Percentiles rank a stretch among this genome's conserved stretches.
phyloP scores from a whole-genome alignment of 805 yeast species.

The Saccharomycopsis babjevae region DNA sequence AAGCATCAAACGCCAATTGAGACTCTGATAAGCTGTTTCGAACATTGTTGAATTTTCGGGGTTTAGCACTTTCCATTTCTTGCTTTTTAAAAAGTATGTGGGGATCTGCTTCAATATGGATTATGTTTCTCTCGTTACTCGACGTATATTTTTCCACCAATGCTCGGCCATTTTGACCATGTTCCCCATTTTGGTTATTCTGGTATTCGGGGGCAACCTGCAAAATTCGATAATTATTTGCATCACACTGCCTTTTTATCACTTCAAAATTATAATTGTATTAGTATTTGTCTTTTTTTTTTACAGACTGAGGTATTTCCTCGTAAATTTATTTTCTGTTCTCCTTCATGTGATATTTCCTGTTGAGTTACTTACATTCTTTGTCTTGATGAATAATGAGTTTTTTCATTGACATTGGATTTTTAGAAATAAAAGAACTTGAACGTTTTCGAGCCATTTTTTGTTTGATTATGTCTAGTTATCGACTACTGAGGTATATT shows the following conservation, averaged over 20 bases:
- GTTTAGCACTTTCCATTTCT: not conserved
- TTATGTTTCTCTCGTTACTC: not conserved
- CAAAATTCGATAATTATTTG: not conserved
- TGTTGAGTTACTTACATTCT: not conserved
- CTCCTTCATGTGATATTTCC: too few species aligned
- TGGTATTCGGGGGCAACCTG: not conserved
- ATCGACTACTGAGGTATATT: not conserved
- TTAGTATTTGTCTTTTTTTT: not conserved
- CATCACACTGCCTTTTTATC: not conserved
- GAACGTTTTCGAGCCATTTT: conserved; percentile 1
- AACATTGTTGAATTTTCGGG: not conserved
- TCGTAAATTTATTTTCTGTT: too few species aligned
- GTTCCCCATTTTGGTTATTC: too few species aligned
- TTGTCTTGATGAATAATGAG: not conserved
- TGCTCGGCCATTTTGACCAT: not conserved
- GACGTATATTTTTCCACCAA: not conserved
- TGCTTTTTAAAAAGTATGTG: not conserved
- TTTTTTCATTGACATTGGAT: not conserved
- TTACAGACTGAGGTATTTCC: not conserved
- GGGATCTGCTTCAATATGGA: not conserved
- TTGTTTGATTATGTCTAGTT: not conserved
- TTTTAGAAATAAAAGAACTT: not conserved
- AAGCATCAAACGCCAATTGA: not conserved
- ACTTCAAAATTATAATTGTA: not conserved
- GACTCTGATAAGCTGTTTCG: not conserved